Evolutionary conservation across 352 stramenopile genomes (phyloP).

Genomic region (Globisporangium rhizosaccharum): DNA sequence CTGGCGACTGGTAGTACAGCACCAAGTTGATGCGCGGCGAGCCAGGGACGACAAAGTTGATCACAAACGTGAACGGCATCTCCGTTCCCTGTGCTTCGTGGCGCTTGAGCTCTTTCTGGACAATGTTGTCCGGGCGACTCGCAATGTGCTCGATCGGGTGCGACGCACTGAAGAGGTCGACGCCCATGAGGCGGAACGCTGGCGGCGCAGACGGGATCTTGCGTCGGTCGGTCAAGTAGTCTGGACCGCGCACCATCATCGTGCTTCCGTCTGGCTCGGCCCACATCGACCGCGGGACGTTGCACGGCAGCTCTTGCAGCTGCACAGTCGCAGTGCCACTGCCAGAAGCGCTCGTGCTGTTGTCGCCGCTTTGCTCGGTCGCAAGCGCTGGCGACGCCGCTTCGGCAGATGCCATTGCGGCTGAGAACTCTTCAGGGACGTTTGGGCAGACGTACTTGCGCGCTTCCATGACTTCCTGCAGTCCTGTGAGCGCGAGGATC

Average conservation of each 20-base stretch:
- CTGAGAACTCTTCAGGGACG: slow-evolving; percentile 53
- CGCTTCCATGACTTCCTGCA: slow-evolving; percentile 71
- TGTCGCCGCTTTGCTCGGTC: neutral
- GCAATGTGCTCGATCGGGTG: slow-evolving; percentile 59
- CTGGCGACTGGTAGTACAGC: slow-evolving; percentile 64
- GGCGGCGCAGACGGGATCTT: slow-evolving; percentile 70
- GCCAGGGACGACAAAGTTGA: slow-evolving; percentile 75
- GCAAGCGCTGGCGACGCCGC: slow-evolving; percentile 1
- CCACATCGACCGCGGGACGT: slow-evolving; percentile 66
- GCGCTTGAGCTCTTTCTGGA: slow-evolving; percentile 53
- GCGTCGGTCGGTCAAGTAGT: slow-evolving; percentile 62
- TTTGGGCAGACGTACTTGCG: slow-evolving; percentile 73
- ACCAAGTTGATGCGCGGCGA: slow-evolving; percentile 55
- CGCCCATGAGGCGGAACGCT: slow-evolving; percentile 56
- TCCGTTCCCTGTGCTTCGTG: slow-evolving; percentile 52
- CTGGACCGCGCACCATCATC: slow-evolving; percentile 64
- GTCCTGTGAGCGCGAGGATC: slow-evolving; percentile 44
- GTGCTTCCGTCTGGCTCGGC: slow-evolving; percentile 50
- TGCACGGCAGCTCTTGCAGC: slow-evolving; percentile 48
- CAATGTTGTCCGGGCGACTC: slow-evolving; percentile 45
- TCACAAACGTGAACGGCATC: slow-evolving; percentile 75
- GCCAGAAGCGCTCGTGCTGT: neutral
- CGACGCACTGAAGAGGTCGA: slow-evolving; percentile 60
- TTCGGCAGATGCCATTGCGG: slow-evolving; percentile 27
- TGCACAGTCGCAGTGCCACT: slow-evolving; percentile 4